Base-by-base conservation (phyloP, 2,329 filamentous ascomycete species). In the Ceratocystis albifundus region DNA sequence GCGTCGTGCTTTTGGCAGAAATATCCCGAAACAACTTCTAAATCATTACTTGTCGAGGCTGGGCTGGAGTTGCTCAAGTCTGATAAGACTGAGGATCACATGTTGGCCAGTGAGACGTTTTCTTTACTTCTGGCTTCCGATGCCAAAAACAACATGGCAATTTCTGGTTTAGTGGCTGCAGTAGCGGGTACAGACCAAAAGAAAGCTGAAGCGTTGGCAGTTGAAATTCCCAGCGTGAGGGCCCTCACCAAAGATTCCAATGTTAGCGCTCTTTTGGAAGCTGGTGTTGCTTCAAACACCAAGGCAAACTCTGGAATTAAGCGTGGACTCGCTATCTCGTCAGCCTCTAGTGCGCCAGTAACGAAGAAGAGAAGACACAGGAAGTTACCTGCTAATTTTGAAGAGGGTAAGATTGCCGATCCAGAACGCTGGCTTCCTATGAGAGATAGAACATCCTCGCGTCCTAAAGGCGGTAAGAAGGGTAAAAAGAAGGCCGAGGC, bases 341-440 rank as follows among this genome's bases (percentile, higher is more conserved):
- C 73, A 69, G 48, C 70, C 70, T 32, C 75, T 22, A 36, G 48
- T 22, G 53, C 61, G 2, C 30, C 80, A 69, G 69, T 78, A 7
- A 76, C 77, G 45, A 85, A 84, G 72, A 78, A 82, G 68, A 85
- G 84, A 72, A 83, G 82, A 72, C 79, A 82, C 73, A 82, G 79
- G 66, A 84, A 83, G 71, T 78, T 89, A 71, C 88, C 88, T 41
- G 90, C 89, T 76, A 82, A 86, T 72, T 89, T 84, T 72, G 89
- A 90, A 68, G 83, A 89, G 64, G 84, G 82, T 71, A 95, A 91
- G 79, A 86, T 85, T 70, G 83, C 89, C 44, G 94, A 99, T 75
- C 87, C 90, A 0, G 94, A 99, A 76, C 82, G 94, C 69, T 99
- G 94, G 94, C 77, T 99, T 68, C 93, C 94, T 12, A 80, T 97